Percentiles rank a stretch among this genome's conserved stretches.
These are phyloP conservation scores for Mortierella claussenii DNA, from an alignment of 192 early-diverging fungal species.

Conservation along the genomic window DNA sequence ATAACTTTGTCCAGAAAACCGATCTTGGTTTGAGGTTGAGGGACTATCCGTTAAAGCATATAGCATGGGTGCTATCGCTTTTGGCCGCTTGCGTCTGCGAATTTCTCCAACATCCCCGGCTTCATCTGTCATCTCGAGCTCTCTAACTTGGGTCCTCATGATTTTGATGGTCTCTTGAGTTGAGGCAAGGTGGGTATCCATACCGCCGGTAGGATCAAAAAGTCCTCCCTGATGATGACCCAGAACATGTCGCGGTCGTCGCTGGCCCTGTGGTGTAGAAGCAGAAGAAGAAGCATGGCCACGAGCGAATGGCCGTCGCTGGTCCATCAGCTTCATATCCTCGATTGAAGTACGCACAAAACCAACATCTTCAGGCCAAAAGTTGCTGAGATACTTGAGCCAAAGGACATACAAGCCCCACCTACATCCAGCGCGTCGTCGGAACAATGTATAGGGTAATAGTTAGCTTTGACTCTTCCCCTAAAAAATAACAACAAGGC, in stretches of 20 bases:
- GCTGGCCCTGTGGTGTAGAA: not conserved
- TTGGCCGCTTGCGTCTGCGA: constrained; percentile 34
- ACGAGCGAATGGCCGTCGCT: constrained; percentile 7
- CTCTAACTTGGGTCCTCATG: constrained; percentile 18
- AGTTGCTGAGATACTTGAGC: constrained; percentile 42
- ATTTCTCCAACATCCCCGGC: constrained; percentile 32
- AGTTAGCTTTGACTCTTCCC: too few species aligned
- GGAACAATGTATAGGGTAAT: too few species aligned
- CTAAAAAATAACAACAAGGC: too few species aligned
- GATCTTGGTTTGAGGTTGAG: too few species aligned
- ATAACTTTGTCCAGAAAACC: too few species aligned
- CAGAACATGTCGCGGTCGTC: constrained; percentile 7
- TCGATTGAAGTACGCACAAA: constrained; percentile 29
- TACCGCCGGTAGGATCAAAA: not conserved
- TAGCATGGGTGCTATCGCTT: not conserved
- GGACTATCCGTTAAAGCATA: not conserved
- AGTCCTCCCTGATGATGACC: not conserved
- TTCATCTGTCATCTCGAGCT: constrained; percentile 36
- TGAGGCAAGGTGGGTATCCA: not conserved
- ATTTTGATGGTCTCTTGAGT: constrained; percentile 34
- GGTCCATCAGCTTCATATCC: constrained; percentile 29
- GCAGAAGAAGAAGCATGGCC: not conserved
- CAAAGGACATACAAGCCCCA: constrained; percentile 47
- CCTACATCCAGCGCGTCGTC: too few species aligned
- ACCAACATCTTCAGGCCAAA: constrained; percentile 51